Evolutionary conservation across 768 basidiomycete species (phyloP).

Genomic region (Podaxis sp.): DNA sequence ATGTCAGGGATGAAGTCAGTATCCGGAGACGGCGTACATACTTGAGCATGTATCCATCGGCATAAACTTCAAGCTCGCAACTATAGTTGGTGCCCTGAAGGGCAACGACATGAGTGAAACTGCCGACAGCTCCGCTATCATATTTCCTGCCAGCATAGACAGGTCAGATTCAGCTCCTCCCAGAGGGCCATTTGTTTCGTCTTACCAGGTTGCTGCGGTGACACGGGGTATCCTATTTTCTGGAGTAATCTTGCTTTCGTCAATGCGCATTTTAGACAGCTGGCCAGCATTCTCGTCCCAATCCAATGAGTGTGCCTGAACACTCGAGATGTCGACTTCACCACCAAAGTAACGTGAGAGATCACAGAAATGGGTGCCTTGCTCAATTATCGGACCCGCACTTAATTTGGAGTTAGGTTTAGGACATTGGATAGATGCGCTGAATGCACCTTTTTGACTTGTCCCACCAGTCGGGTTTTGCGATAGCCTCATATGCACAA

Average conservation of each 20-base stretch:
- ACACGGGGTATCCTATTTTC: constrained; percentile 93
- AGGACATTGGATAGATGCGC: background rate
- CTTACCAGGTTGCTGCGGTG: constrained; percentile 85
- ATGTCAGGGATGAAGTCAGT: background rate
- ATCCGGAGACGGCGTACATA: constrained; percentile 24
- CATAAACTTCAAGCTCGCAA: constrained; percentile 91
- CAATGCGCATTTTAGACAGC: constrained; percentile 74
- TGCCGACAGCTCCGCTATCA: constrained; percentile 89
- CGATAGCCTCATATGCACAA: constrained; percentile 76
- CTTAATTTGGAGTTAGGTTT: constrained; percentile 28
- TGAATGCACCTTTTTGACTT: constrained; percentile 67
- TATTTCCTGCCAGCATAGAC: constrained; percentile 67
- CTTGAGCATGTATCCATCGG: constrained; percentile 90
- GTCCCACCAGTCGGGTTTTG: constrained; percentile 91
- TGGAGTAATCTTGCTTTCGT: constrained; percentile 79
- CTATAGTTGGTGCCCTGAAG: constrained; percentile 93
- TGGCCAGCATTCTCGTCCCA: constrained; percentile 88
- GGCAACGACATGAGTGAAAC: constrained; percentile 84
- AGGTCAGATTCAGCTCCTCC: background rate
- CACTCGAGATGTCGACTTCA: constrained; percentile 80
- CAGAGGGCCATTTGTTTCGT: background rate
- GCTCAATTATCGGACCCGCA: constrained; percentile 81
- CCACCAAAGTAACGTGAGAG: constrained; percentile 97
- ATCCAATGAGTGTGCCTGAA: constrained; percentile 84
- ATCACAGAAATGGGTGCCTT: constrained; percentile 97